Conservation (phyloP, 148 eudicot genomes). For the Amaranthus cruentus region DNA sequence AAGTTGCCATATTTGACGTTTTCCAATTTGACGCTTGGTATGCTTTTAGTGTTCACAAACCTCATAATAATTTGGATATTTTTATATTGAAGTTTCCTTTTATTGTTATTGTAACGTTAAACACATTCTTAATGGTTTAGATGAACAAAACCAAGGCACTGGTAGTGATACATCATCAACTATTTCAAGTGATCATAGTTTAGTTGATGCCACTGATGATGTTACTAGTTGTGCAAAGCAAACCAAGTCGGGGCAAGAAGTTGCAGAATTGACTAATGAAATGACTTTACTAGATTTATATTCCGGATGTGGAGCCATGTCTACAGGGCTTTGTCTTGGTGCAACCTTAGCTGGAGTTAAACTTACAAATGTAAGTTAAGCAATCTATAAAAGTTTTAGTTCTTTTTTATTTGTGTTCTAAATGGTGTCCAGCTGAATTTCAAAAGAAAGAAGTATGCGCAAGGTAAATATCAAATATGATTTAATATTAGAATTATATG, state of each 20-base stretch:
- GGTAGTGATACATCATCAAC: constrained; percentile 23
- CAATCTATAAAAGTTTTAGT: no score
- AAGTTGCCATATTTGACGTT: constrained; percentile 38
- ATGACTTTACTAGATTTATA: constrained; percentile 16
- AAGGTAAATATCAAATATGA: no score
- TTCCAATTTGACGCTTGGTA: constrained; percentile 24
- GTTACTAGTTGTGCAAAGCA: background rate
- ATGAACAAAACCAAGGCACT: constrained; percentile 6
- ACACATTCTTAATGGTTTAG: background rate
- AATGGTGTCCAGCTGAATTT: background rate
- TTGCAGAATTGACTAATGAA: background rate
- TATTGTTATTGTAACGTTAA: background rate
- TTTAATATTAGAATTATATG: no score
- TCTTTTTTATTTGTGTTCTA: background rate
- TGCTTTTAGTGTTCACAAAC: background rate
- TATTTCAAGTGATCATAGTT: constrained; percentile 25
- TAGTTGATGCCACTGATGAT: constrained; percentile 11
- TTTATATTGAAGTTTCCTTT: background rate
- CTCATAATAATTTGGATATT: background rate
- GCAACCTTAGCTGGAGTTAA: constrained; percentile 14
- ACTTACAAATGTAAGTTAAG: constrained; percentile 6
- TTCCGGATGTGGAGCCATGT: constrained; percentile 17
- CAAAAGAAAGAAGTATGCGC: no score
- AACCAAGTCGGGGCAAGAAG: background rate
- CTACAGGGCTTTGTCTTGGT: constrained; percentile 18